A percentile compares a stretch with the other conserved stretches of the same genome.
Conservation (phyloP, 257 asterid species). For the Ehretia macrophylla region DNA sequence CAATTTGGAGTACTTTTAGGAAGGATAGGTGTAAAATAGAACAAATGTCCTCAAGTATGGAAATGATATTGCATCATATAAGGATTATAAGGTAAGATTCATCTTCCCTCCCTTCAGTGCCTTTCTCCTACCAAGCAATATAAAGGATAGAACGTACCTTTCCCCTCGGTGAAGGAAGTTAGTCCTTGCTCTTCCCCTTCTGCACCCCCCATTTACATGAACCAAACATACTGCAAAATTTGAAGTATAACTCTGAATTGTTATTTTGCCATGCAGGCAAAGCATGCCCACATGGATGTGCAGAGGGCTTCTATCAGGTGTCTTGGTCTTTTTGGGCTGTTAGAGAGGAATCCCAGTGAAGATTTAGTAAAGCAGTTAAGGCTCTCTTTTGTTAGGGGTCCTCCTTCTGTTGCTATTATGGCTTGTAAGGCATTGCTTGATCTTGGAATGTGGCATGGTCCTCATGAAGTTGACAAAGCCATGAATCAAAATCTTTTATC, state of each 20-base stretch:
- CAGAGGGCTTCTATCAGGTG: conserved; percentile 89
- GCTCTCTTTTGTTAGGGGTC: conserved; percentile 57
- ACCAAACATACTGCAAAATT: too few species aligned
- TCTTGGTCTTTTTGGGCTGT: conserved; percentile 86
- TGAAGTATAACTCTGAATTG: conserved; percentile 12
- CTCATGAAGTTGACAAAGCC: conserved; percentile 74
- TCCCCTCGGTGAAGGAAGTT: too few species aligned
- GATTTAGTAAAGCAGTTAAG: conserved; percentile 68
- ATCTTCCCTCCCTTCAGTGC: background rate
- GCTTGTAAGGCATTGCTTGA: conserved; percentile 86
- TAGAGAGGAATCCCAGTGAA: conserved; percentile 68
- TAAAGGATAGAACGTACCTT: too few species aligned
- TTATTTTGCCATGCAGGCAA: conserved; percentile 55
- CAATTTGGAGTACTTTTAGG: too few species aligned
- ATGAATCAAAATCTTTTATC: conserved; percentile 50
- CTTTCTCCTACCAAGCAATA: too few species aligned
- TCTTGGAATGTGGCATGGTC: conserved; percentile 93
- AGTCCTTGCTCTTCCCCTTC: too few species aligned
- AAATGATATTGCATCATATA: too few species aligned
- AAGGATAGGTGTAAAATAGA: too few species aligned
- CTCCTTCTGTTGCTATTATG: conserved; percentile 46
- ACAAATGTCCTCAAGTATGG: too few species aligned
- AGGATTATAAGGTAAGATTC: background rate
- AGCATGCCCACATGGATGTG: conserved; percentile 78
- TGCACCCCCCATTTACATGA: too few species aligned